These are phyloP conservation scores for Mrakia blollopis DNA, from an alignment of 768 basidiomycete genomes.

Conservation along the genomic window DNA sequence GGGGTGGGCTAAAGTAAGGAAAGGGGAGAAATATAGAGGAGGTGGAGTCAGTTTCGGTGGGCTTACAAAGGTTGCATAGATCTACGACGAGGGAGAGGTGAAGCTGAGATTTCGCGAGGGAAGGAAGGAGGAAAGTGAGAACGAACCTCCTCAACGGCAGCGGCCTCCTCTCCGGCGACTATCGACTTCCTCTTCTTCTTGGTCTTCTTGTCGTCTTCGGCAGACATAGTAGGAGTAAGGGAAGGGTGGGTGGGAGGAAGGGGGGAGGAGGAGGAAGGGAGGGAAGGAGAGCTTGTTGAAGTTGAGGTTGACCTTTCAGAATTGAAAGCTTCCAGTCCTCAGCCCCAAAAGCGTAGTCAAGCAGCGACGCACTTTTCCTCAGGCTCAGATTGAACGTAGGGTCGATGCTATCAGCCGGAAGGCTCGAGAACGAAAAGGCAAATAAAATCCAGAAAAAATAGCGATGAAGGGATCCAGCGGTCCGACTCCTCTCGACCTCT, in stretches of 20 bases:
- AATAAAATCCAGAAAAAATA: no score
- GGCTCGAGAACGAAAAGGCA: no score
- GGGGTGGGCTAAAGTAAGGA: not conserved
- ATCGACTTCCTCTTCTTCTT: slow-evolving; percentile 27
- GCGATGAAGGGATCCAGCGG: no score
- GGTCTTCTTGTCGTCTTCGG: slow-evolving; percentile 28
- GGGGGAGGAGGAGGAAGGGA: not conserved
- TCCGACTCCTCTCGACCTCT: no score
- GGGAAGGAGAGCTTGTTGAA: not conserved
- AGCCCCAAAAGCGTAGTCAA: not conserved
- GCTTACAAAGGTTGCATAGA: no score
- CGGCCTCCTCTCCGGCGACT: slow-evolving; percentile 17
- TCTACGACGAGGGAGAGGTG: no score
- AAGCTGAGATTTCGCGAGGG: not conserved
- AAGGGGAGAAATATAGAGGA: not conserved
- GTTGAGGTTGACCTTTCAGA: not conserved
- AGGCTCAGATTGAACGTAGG: no score
- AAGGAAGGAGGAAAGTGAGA: not conserved
- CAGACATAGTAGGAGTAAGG: slow-evolving; percentile 16
- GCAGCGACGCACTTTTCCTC: no score
- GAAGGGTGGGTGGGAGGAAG: no score
- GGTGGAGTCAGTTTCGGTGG: not conserved
- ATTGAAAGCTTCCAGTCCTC: not conserved
- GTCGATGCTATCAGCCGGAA: no score
- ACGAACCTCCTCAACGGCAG: not conserved